Percentiles rank a stretch among this genome's conserved stretches.
Conservation (phyloP, 2,329 filamentous ascomycete genomes). For the Fusarium neocosmosporiellum region DNA sequence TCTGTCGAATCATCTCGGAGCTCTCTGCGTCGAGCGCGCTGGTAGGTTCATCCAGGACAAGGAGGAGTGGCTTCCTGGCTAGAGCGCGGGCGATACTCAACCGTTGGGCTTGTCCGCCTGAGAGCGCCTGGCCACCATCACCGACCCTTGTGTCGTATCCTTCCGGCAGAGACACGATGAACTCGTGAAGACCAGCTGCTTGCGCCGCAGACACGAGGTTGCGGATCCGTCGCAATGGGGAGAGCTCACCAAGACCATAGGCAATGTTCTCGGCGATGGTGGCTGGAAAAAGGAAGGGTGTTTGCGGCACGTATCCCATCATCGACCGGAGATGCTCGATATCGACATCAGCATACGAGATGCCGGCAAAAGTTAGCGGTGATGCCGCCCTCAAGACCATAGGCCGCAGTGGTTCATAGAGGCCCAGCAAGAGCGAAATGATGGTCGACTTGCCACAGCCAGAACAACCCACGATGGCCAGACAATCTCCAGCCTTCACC, state of each 20-base stretch:
- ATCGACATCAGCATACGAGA: slow-evolving; percentile 69
- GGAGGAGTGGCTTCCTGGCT: slow-evolving; percentile 73
- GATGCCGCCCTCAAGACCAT: slow-evolving; percentile 7
- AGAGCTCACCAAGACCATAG: slow-evolving; percentile 75
- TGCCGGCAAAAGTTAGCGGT: slow-evolving; percentile 67
- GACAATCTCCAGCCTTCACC: slow-evolving; percentile 72
- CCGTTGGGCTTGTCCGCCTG: slow-evolving; percentile 85
- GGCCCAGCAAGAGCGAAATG: slow-evolving; percentile 76
- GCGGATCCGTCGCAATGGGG: slow-evolving; percentile 57
- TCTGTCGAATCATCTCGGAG: slow-evolving; percentile 71
- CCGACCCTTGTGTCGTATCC: slow-evolving; percentile 75
- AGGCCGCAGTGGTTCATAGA: slow-evolving; percentile 65
- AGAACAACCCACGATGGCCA: slow-evolving; percentile 84
- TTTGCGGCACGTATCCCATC: slow-evolving; percentile 77
- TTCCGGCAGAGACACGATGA: slow-evolving; percentile 75
- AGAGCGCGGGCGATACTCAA: slow-evolving; percentile 85
- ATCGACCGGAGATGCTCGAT: slow-evolving; percentile 68
- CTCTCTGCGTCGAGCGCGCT: slow-evolving; percentile 79
- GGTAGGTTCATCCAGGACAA: slow-evolving; percentile 90
- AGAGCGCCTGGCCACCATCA: slow-evolving; percentile 78
- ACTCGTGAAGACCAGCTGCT: slow-evolving; percentile 77
- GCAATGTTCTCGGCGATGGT: slow-evolving; percentile 83
- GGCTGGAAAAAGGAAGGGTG: slow-evolving; percentile 80
- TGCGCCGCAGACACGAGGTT: slow-evolving; percentile 65
- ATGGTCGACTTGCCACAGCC: slow-evolving; percentile 95